These are phyloP conservation scores for Allantophomopsis lycopodina DNA, from an alignment of 2,329 filamentous ascomycete genomes.

Conservation along the genomic window DNA sequence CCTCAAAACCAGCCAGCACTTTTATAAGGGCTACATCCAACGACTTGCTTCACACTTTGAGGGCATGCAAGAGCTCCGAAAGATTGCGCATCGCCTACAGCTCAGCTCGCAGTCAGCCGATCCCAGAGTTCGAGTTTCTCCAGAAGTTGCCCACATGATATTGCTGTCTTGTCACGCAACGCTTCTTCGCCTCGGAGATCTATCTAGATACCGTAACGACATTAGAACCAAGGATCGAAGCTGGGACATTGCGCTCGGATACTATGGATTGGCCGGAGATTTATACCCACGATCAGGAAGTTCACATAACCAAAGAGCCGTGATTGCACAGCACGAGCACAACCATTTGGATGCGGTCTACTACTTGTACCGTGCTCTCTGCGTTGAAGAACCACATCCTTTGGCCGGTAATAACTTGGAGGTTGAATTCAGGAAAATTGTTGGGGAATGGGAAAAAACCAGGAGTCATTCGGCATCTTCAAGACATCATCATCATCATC, in stretches of 20 bases:
- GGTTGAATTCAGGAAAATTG: conserved; percentile 60
- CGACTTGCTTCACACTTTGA: conserved; percentile 50
- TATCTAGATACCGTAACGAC: conserved; percentile 75
- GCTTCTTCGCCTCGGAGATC: conserved; percentile 76
- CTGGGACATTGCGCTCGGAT: conserved; percentile 69
- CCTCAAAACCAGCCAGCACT: conserved; percentile 75
- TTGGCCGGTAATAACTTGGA: conserved; percentile 66
- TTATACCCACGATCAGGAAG: conserved; percentile 68
- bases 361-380: conserved; percentile 74
- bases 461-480: conserved; percentile 6
- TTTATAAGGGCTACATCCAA: conserved; percentile 79
- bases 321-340: conserved; percentile 65
- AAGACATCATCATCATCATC: too few species aligned
- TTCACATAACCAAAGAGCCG: conserved; percentile 81
- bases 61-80: conserved; percentile 13
- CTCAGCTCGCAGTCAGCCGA: conserved; percentile 13
- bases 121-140: conserved; percentile 8
- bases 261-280: conserved; percentile 70
- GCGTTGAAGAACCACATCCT: conserved; percentile 60
- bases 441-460: conserved; percentile 37
- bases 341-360: conserved; percentile 80
- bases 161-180: conserved; percentile 68
- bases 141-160: conserved; percentile 28
- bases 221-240: conserved; percentile 55
- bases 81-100: conserved; percentile 16